phyloP scores from a whole-genome alignment of 192 early-diverging fungal genomes.

The Backusella liffmaniae region DNA sequence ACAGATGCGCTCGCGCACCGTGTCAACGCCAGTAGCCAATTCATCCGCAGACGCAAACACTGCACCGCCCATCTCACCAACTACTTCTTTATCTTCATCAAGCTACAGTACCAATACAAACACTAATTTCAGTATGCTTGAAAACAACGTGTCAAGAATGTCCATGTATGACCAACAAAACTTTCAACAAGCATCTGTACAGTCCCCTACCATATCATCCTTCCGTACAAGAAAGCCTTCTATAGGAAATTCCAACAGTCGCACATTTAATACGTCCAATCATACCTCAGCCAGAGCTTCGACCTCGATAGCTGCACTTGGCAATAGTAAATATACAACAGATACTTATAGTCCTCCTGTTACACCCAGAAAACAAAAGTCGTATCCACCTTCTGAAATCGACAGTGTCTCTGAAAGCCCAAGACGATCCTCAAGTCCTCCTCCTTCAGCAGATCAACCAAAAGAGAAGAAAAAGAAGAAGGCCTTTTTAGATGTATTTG shows the following conservation, averaged over 20 bases:
- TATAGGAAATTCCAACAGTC: neutral
- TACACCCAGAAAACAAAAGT: conserved; percentile 2
- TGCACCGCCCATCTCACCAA: conserved; percentile 4
- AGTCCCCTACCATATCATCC: neutral
- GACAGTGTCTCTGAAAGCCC: neutral
- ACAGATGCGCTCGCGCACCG: conserved; percentile 6
- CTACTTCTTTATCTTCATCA: conserved; percentile 6
- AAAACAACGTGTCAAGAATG: neutral
- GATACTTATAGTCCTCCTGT: neutral
- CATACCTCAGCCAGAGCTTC: neutral
- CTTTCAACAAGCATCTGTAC: neutral
- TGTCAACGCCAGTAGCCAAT: neutral
- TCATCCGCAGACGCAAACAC: neutral
- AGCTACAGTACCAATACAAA: conserved; percentile 1
- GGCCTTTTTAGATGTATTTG: conserved; percentile 15
- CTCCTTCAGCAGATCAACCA: conserved; percentile 4
- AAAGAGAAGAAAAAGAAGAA: conserved; percentile 19
- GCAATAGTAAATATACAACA: neutral
- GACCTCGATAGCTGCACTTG: neutral
- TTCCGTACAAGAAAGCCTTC: conserved; percentile 15
- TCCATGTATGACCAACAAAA: conserved; percentile 6
- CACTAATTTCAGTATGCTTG: neutral
- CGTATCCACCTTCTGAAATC: neutral
- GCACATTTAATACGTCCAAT: neutral
- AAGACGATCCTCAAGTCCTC: neutral